phyloP scores from a whole-genome alignment of 2,329 filamentous ascomycete genomes.

The Ramularia collo-cygni region DNA sequence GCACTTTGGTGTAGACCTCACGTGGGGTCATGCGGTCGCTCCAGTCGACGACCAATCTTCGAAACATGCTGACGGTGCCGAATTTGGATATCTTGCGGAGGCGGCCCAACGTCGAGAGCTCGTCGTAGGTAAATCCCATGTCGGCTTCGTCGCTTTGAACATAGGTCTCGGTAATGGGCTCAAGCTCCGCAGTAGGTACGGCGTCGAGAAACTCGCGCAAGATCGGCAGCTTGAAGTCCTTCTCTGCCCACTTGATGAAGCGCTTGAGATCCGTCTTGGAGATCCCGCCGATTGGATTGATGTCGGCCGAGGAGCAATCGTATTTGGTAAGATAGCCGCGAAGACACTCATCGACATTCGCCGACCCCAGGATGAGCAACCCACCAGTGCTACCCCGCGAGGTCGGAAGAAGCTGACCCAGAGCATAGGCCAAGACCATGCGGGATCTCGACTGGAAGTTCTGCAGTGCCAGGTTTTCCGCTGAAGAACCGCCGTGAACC shows the following conservation, averaged over 20 bases:
- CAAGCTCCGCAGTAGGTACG: constrained; percentile 44
- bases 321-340: constrained; percentile 65
- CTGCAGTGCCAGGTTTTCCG: constrained; percentile 60
- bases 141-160: constrained; percentile 52
- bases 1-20: constrained; percentile 37
- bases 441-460: constrained; percentile 60
- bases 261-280: constrained; percentile 63
- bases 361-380: constrained; percentile 60
- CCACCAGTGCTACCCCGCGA: constrained; percentile 52
- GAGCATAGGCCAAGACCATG: constrained; percentile 61
- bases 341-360: constrained; percentile 57
- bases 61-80: constrained; percentile 49
- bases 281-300: constrained; percentile 59
- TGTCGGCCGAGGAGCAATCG: constrained; percentile 49
- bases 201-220: constrained; percentile 59
- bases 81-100: constrained; percentile 50
- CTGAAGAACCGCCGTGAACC: constrained; percentile 53
- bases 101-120: constrained; percentile 47
- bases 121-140: constrained; percentile 49
- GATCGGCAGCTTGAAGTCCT: constrained; percentile 56
- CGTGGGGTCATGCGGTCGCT: constrained; percentile 29
- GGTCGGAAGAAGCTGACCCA: constrained; percentile 57
- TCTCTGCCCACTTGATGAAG: constrained; percentile 61
- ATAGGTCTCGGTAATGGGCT: constrained; percentile 59
- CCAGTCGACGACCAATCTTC: constrained; percentile 48